phyloP scores from a whole-genome alignment of 1,139 yeast species.

The Waltiozyma solani region DNA sequence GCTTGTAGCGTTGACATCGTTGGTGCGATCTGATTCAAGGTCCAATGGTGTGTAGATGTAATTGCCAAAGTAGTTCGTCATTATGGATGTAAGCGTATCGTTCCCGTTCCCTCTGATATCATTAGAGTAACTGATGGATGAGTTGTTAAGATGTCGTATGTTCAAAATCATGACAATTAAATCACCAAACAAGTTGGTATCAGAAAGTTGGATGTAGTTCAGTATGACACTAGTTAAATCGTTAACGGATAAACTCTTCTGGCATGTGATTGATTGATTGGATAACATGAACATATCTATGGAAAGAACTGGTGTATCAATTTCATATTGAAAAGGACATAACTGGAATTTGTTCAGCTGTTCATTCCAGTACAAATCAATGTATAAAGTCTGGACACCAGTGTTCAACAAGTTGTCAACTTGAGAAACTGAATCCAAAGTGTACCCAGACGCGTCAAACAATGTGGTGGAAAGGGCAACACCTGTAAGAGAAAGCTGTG shows the following conservation, averaged over 20 bases:
- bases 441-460: slow-evolving; percentile 44
- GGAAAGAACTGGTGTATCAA: too few species aligned
- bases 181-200: slow-evolving; percentile 47
- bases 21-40: slow-evolving; percentile 18
- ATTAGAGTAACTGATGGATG: slow-evolving; percentile 1
- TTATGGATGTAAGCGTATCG: slow-evolving; percentile 13
- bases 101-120: slow-evolving; percentile 6
- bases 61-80: slow-evolving; percentile 11
- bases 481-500: slow-evolving; percentile 49
- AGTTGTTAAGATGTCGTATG: slow-evolving; percentile 16
- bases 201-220: slow-evolving; percentile 35
- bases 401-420: slow-evolving; percentile 31
- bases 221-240: slow-evolving; percentile 28
- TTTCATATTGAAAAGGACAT: slow-evolving; percentile 40
- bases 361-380: slow-evolving; percentile 65
- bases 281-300: too few species aligned
- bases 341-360: slow-evolving; percentile 46
- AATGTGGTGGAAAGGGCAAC: slow-evolving; percentile 41
- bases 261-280: slow-evolving; percentile 23
- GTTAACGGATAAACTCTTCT: slow-evolving; percentile 33
- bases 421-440: slow-evolving; percentile 27
- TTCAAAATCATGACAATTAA: slow-evolving; percentile 43
- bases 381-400: slow-evolving; percentile 42
- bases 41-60: slow-evolving; percentile 26
- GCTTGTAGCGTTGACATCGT: slow-evolving; percentile 9